Evolutionary conservation across 2,329 filamentous ascomycete genomes (phyloP), one percentile per base, ranked within the genome.

Genomic region (Phaeoacremonium minimum): DNA sequence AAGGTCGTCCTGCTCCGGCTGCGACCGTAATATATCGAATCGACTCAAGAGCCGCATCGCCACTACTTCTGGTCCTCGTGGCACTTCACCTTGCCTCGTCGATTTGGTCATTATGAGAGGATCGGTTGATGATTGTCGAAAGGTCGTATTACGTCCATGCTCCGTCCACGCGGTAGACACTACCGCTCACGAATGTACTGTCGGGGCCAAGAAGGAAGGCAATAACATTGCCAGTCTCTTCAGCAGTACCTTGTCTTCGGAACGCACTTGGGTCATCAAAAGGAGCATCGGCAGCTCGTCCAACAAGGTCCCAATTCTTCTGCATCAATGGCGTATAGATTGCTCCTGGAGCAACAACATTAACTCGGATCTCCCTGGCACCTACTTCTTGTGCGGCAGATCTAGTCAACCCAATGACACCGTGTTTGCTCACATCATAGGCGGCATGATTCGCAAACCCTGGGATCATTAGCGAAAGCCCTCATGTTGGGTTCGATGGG

Each of bases 281-380:
- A 4, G 58, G 55, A 15, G 61, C 62, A 34, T 63, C 55, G 15
- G 56, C 44, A 35, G 64, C 49, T 32, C 63, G 43, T 30, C 54
- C 44, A 36, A 49, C 47, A 12, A 56, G 42, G 32, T 64, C 58
- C 55, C 62, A 67, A 14, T 58, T 51, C 47, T 65, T 60, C 40
- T 67, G 57, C 62, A 74, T 65, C 47, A 74, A 42, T 7, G 70
- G 70, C 15, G 71, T 75, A 40, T 64, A 60, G 33, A 74, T 73
- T 6, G 67, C 57, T 5, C 69, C 71, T 0, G 68, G 69, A 6
- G 68, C 66, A 12, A 71, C 66, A 13, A 64, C 64, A 41, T 75
- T 74, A 38, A 64, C 59, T 9, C 61, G 55, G 35, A 74, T 53
- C 42, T 71, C 66, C 28, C 66, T 57, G 15, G 52, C 45, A 20